Conservation (phyloP, 2,329 filamentous ascomycete species). For the Stenocarpella maydis region DNA sequence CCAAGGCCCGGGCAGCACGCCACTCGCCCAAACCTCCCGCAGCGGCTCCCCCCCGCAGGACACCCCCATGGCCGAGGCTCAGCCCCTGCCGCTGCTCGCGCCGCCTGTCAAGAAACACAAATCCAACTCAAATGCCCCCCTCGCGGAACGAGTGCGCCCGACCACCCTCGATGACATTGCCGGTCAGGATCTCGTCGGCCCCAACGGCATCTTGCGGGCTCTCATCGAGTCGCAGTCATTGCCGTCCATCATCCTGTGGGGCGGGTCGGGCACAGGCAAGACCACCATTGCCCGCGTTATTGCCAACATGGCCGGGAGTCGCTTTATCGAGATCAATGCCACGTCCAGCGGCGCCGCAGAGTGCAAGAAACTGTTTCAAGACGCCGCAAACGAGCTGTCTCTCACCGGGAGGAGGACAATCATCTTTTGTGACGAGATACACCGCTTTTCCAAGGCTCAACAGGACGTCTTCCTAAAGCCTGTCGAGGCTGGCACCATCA, state of each 20-base stretch:
- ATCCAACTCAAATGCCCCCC: constrained; percentile 75
- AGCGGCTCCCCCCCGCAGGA: constrained; percentile 37
- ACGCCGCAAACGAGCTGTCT: constrained; percentile 80
- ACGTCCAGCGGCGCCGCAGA: constrained; percentile 88
- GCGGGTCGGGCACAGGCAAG: constrained; percentile 81
- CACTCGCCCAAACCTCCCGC: constrained; percentile 22
- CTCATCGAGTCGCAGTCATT: constrained; percentile 87
- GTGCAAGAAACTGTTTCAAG: constrained; percentile 89
- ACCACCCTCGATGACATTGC: constrained; percentile 83
- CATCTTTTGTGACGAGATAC: constrained; percentile 97
- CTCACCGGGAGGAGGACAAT: constrained; percentile 92
- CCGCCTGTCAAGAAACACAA: constrained; percentile 71
- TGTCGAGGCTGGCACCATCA: constrained; percentile 90
- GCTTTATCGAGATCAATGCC: constrained; percentile 96
- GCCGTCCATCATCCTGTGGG: constrained; percentile 96
- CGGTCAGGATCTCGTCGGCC: constrained; percentile 91
- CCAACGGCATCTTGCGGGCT: constrained; percentile 81
- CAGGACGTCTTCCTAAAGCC: constrained; percentile 95
- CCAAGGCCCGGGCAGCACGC: constrained; percentile 57
- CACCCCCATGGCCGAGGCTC: constrained; percentile 40
- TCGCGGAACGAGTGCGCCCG: constrained; percentile 95
- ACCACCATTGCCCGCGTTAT: constrained; percentile 94
- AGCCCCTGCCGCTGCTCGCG: constrained; percentile 39
- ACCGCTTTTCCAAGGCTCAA: constrained; percentile 89
- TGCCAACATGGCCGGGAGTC: constrained; percentile 79